phyloP scores from a whole-genome alignment of 1,139 yeast genomes.

The Nematodospora anomalae region DNA sequence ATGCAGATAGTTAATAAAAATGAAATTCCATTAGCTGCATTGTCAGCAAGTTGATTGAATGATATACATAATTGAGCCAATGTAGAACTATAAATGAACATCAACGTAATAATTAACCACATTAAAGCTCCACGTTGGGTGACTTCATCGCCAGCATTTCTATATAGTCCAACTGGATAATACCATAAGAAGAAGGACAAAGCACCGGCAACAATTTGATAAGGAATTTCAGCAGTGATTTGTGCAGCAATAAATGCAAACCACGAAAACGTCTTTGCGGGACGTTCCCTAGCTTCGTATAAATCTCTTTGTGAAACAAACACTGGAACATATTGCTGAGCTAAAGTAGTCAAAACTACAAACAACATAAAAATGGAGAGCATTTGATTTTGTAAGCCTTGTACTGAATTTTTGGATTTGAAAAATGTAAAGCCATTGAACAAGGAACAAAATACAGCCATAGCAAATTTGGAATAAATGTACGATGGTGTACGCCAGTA shows the following conservation, averaged over 20 bases:
- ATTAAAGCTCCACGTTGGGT: constrained; percentile 41
- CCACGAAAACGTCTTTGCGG: constrained; percentile 33
- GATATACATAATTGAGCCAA: constrained; percentile 42
- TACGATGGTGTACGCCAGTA: constrained; percentile 48
- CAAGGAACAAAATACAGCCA: constrained; percentile 40
- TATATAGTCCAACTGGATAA: constrained; percentile 66
- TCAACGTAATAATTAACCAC: constrained; percentile 44
- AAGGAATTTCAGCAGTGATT: constrained; percentile 72
- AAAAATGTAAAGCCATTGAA: constrained; percentile 49
- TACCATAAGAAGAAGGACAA: constrained; percentile 72
- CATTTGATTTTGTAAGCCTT: constrained; percentile 51
- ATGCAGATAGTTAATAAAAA: constrained; percentile 31
- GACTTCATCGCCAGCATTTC: constrained; percentile 45
- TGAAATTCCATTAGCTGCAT: constrained; percentile 36
- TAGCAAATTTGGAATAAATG: constrained; percentile 39
- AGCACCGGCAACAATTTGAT: constrained; percentile 67
- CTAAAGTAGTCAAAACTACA: constrained; percentile 48
- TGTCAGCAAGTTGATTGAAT: constrained; percentile 37
- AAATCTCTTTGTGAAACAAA: constrained; percentile 35
- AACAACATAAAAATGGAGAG: constrained; percentile 57
- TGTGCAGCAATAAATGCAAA: constrained; percentile 53
- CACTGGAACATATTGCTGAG: constrained; percentile 49
- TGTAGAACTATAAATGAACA: constrained; percentile 36
- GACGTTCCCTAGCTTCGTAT: constrained; percentile 40
- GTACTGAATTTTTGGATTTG: constrained; percentile 28